Percentiles rank a stretch among this genome's conserved stretches.
These are phyloP conservation scores for Talaromyces marneffei DNA, from an alignment of 2,329 filamentous ascomycete species.

Conservation along the genomic window DNA sequence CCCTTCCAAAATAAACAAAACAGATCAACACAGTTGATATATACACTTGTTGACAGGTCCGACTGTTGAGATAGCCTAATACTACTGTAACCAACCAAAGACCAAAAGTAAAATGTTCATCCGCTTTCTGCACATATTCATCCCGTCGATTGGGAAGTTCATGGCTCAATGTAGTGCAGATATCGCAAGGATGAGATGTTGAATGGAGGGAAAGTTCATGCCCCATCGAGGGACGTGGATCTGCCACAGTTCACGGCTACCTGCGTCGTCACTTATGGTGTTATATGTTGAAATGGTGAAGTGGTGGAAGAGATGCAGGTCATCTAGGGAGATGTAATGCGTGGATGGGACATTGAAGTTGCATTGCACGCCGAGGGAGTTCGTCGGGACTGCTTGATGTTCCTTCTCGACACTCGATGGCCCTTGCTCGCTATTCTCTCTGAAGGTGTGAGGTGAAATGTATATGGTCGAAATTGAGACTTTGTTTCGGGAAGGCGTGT, in stretches of 20 bases:
- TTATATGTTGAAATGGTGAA: background rate
- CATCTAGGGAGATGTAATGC: background rate
- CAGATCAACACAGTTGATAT: slow-evolving; percentile 29
- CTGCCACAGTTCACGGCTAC: slow-evolving; percentile 24
- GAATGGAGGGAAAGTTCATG: slow-evolving; percentile 26
- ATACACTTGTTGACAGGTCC: slow-evolving; percentile 30
- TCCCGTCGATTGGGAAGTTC: slow-evolving; percentile 18
- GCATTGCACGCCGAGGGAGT: background rate
- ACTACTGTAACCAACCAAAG: slow-evolving; percentile 28
- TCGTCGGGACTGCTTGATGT: background rate
- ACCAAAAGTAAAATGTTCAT: slow-evolving; percentile 32
- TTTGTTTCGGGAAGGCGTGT: background rate
- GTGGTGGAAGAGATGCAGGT: slow-evolving; percentile 7
- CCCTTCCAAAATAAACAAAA: slow-evolving; percentile 30
- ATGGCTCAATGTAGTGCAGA: slow-evolving; percentile 26
- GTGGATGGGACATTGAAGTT: background rate
- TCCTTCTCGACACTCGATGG: background rate
- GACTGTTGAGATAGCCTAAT: slow-evolving; percentile 21
- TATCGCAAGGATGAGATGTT: slow-evolving; percentile 29
- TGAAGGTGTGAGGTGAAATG: background rate
- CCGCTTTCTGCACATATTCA: slow-evolving; percentile 24
- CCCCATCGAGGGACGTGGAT: slow-evolving; percentile 28
- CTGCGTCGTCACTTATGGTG: background rate
- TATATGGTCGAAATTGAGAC: background rate
- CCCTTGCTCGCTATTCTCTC: background rate